Base-by-base conservation (phyloP, 352 stramenopile species). In the Phytophthora crassamura region DNA sequence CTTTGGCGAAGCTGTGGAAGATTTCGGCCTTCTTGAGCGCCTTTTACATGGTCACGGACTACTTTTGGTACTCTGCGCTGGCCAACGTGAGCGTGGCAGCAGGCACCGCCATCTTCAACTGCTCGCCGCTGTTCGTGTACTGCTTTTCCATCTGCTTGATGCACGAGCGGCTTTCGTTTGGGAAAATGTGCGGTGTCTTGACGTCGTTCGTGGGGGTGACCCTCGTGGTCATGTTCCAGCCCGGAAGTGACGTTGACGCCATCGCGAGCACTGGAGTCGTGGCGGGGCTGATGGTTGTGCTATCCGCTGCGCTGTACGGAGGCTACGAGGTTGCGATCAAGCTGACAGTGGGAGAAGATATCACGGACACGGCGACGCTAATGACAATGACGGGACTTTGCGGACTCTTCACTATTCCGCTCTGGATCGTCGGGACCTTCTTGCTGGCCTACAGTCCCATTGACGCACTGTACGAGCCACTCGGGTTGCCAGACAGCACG, bases 81-180 rank as follows among this genome's bases (percentile, higher is more conserved):
- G 49, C 69, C 18, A 72, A 68, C 56, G 59, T 88, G 55, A 88
- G 66, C 38, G 78, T 88, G 9, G 69, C 72, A 7, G 72, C 75
- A 3, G 78, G 77, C 22, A 77, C 71, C 0, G 76, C 78, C 9
- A 84, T 89, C 55, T 87, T 84, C 76, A 89, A 86, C 55, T 76
- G 68, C 52, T 80, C 78, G 14, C 80, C 80, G 30, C 65, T 89
- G 10, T 88, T 89, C 53, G 80, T 89, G 6, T 89, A 86, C 70
- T 86, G 74, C 63, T 89, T 89, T 54, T 89, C 80, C 7, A 75
- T 89, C 39, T 89, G 78, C 59, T 75, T 86, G 2, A 45, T 89
- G 38, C 57, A 72, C 50, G 80, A 89, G 46, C 56, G 70, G 30
- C n/a, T 78, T 25, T 62, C 62, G 15, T 15, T 69, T 9, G 56